Evolutionary conservation across 345 rosid genomes (phyloP).

Genomic region (Salix arbutifolia): DNA sequence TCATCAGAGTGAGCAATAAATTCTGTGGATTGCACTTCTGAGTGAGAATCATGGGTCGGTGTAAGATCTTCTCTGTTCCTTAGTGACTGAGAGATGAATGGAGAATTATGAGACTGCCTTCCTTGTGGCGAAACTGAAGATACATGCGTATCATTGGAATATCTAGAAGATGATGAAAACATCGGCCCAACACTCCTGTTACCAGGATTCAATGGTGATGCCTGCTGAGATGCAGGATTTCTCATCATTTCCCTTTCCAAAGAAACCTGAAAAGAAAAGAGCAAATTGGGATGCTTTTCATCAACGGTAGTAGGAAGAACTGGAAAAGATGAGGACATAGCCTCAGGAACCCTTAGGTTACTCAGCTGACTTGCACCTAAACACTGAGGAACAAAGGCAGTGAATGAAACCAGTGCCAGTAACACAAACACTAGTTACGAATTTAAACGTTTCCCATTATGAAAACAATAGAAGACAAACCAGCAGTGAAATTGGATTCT

Average conservation of each 20-base stretch:
- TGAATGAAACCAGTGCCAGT: not conserved
- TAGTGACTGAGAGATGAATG: conserved; percentile 38
- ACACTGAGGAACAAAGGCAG: conserved; percentile 2
- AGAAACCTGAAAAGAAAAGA: conserved; percentile 38
- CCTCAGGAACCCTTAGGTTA: conserved; percentile 17
- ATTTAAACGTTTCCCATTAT: not conserved
- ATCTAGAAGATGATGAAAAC: conserved; percentile 33
- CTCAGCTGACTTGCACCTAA: conserved; percentile 13
- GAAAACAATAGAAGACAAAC: not conserved
- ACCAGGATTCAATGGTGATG: conserved; percentile 32
- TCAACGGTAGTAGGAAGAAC: conserved; percentile 33
- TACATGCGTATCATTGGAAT: conserved; percentile 25
- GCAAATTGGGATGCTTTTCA: conserved; percentile 35
- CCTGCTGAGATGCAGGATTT: conserved; percentile 33
- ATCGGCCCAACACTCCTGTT: conserved; percentile 29
- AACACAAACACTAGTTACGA: not conserved
- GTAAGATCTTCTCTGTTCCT: conserved; percentile 28
- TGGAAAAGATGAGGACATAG: conserved; percentile 45
- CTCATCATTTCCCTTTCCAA: conserved; percentile 45
- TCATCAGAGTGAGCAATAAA: conserved; percentile 34
- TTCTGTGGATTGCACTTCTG: conserved; percentile 34
- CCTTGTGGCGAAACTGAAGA: conserved; percentile 34
- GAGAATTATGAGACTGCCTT: conserved; percentile 34
- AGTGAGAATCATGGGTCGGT: conserved; percentile 22
- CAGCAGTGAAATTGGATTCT: not conserved